A percentile compares a stretch with the other conserved stretches of the same genome.
These are phyloP conservation scores for Ophiostoma sp. DNA, from an alignment of 2,329 filamentous ascomycete genomes.

Conservation along the genomic window DNA sequence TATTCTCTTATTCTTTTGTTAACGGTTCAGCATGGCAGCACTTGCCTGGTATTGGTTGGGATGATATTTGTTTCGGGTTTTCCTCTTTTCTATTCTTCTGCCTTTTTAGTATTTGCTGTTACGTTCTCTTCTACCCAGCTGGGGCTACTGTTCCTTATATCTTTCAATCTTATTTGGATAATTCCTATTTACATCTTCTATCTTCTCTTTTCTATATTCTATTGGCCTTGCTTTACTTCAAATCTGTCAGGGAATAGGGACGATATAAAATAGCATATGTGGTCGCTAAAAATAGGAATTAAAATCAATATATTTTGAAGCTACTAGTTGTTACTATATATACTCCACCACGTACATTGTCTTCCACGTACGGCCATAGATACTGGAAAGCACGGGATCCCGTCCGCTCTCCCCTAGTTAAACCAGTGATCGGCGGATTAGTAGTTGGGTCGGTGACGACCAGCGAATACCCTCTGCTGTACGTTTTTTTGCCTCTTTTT, in stretches of 20 bases:
- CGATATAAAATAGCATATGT: constrained; percentile 1
- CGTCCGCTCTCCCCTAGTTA: constrained; percentile 9
- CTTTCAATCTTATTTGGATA: neutral
- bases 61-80: neutral
- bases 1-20: neutral
- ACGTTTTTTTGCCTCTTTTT: constrained; percentile 3
- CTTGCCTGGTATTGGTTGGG: constrained; percentile 14
- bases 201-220: neutral
- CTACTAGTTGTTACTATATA: neutral
- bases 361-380: constrained; percentile 1
- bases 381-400: constrained; percentile 6
- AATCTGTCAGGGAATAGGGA: neutral
- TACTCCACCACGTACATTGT: neutral
- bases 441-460: constrained; percentile 10
- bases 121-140: neutral
- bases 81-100: neutral
- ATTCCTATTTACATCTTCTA: neutral
- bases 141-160: neutral
- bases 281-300: neutral
- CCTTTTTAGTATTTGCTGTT: neutral
- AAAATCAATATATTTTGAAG: neutral
- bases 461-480: constrained; percentile 10
- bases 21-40: constrained; percentile 9
- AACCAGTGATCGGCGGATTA: constrained; percentile 9
- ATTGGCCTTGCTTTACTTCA: neutral